Evolutionary conservation across 179 eudicot genomes (phyloP).

Genomic region (Actinidia arguta): DNA sequence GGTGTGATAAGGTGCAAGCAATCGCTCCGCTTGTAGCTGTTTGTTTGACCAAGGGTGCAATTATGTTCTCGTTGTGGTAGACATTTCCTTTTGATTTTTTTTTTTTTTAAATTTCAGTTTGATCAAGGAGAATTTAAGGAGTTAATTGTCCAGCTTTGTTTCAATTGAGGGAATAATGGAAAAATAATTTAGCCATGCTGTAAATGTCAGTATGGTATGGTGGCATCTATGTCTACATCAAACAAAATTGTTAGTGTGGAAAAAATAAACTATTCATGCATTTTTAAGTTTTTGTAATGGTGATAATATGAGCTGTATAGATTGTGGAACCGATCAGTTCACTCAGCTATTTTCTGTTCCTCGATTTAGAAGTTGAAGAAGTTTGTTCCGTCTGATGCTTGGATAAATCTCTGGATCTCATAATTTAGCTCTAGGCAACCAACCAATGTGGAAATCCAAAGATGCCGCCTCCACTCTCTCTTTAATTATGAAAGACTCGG

Average conservation of each 20-base stretch:
- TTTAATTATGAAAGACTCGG: too few species aligned
- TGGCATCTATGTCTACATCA: conserved; percentile 1
- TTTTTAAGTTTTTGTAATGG: neutral
- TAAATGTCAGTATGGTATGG: conserved; percentile 8
- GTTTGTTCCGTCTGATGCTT: too few species aligned
- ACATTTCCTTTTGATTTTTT: neutral
- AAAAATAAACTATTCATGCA: conserved; percentile 12
- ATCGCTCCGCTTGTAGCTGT: neutral
- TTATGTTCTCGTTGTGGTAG: conserved; percentile 4
- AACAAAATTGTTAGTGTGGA: neutral
- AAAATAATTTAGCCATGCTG: neutral
- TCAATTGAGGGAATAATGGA: conserved; percentile 8
- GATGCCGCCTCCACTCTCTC: too few species aligned
- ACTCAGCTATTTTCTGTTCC: too few species aligned
- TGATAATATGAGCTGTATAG: neutral
- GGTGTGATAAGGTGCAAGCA: neutral
- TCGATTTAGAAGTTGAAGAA: too few species aligned
- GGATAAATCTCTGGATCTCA: too few species aligned
- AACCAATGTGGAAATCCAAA: too few species aligned
- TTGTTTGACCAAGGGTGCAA: neutral
- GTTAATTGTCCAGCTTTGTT: neutral
- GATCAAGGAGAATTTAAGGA: conserved; percentile 5
- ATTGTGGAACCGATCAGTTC: neutral
- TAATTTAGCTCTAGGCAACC: too few species aligned
- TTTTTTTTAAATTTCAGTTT: conserved; percentile 1